Evolutionary conservation across 805 yeast species (phyloP), one percentile per base, ranked within the genome.

Genomic region (Candida sonorensis): DNA sequence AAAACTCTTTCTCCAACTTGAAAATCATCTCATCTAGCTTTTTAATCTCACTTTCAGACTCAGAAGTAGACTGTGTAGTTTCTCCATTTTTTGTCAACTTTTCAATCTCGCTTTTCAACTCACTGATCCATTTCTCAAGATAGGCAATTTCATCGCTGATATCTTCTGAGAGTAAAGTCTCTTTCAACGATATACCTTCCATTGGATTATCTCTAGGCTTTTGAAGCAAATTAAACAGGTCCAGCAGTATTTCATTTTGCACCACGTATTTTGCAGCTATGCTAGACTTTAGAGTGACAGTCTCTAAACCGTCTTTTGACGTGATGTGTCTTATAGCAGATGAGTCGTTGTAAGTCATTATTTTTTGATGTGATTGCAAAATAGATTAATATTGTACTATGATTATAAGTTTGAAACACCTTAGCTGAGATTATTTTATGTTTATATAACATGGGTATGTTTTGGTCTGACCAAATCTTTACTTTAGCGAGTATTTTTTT

Each of bases 201-300:
- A 40, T 29, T 31, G 16, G 29, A 1, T 30, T 31, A 11, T 30
- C 30, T 10, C 32, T 23, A 17, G 27, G 26, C 5, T 32, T 29
- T n/a, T 37, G 32, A 4, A 44, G 30, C 7, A 40, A 29, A 8
- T 41, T 38, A 13, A 51, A 31, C 9, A 46, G 43, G 20, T 45
- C 45, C 5, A 51, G 27, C 5, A 60, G 36, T 3, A 57, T 37
- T 33, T 57, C 64, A 27, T 55, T 57, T 15, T 53, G 49, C 19
- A 57, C 38, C 4, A 53, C 38, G 32, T 50, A 60, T 28, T 56
- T 51, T 10, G 64, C 48, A 1, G 60, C 62, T 12, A 57, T 34
- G 34, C 55, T 55, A 1, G 63, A 51, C 31, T 60, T 48, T 24
- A 60, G 32, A 3, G 65, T 55, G 2, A 58, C 37, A 10, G 47